These are phyloP conservation scores for Vicia sativa DNA, from an alignment of 306 rosid genomes.

Conservation along the genomic window DNA sequence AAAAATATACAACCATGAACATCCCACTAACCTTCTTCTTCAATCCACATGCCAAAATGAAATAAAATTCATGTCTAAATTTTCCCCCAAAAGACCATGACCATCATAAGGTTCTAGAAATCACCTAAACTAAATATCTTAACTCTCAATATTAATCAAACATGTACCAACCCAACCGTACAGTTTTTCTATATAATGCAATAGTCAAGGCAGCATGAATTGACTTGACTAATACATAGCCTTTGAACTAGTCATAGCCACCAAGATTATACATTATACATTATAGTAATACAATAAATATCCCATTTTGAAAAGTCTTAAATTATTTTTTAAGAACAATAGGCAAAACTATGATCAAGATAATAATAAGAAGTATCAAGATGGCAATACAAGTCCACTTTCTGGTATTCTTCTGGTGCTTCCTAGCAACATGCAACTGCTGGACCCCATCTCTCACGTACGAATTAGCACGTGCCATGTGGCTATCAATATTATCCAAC, in stretches of 20 bases:
- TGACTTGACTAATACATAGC: slow-evolving; percentile 38
- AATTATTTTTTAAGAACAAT: slow-evolving; percentile 33
- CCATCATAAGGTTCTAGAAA: slow-evolving; percentile 36
- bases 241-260: slow-evolving; percentile 38
- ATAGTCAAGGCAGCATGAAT: slow-evolving; percentile 28
- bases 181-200: slow-evolving; percentile 16
- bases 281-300: no score
- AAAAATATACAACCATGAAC: neutral
- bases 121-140: slow-evolving; percentile 16
- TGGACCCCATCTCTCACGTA: slow-evolving; percentile 64
- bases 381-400: slow-evolving; percentile 64
- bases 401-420: slow-evolving; percentile 62
- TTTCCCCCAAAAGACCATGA: neutral
- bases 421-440: slow-evolving; percentile 56
- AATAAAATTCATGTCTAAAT: neutral
- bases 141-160: slow-evolving; percentile 36
- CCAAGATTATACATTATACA: slow-evolving; percentile 5
- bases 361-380: slow-evolving; percentile 55
- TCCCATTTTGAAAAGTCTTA: slow-evolving; percentile 10
- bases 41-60: slow-evolving; percentile 11
- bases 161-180: neutral
- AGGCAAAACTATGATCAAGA: slow-evolving; percentile 58
- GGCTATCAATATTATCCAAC: slow-evolving; percentile 83
- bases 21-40: neutral
- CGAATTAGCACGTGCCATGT: slow-evolving; percentile 74